These are phyloP conservation scores for Vitis cinerea DNA, from an alignment of 164 flowering plant genomes.

Conservation along the genomic window DNA sequence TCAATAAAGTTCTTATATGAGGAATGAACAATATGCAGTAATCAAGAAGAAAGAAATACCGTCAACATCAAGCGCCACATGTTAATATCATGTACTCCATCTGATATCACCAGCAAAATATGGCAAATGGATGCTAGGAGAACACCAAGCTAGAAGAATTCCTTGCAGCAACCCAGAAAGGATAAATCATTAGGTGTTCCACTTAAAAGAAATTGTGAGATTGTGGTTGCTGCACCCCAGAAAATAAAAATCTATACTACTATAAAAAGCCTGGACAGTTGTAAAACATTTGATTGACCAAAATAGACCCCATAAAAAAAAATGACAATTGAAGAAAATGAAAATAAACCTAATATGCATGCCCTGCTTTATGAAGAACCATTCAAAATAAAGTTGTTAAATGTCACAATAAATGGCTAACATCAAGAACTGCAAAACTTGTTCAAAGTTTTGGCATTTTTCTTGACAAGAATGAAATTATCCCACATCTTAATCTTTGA, in stretches of 20 bases:
- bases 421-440: too few species aligned
- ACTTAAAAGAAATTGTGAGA: background rate
- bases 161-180: slow-evolving; percentile 59
- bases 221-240: background rate
- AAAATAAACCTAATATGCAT: too few species aligned
- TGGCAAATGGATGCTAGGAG: slow-evolving; percentile 85
- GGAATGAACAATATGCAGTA: background rate
- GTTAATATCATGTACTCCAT: slow-evolving; percentile 71
- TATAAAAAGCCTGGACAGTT: too few species aligned
- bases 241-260: background rate
- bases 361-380: too few species aligned
- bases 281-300: too few species aligned
- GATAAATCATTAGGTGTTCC: too few species aligned
- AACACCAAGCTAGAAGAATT: slow-evolving; percentile 80
- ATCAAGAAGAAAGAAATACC: slow-evolving; percentile 40
- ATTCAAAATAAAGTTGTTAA: too few species aligned
- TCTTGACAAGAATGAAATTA: background rate
- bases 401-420: too few species aligned
- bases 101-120: slow-evolving; percentile 77
- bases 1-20: background rate
- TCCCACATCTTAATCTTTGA: background rate
- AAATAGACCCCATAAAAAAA: too few species aligned
- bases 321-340: too few species aligned
- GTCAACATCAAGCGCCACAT: slow-evolving; percentile 87
- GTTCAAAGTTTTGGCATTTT: too few species aligned